phyloP scores from a whole-genome alignment of 129 eudicot genomes.

The Flaveria brownii region DNA sequence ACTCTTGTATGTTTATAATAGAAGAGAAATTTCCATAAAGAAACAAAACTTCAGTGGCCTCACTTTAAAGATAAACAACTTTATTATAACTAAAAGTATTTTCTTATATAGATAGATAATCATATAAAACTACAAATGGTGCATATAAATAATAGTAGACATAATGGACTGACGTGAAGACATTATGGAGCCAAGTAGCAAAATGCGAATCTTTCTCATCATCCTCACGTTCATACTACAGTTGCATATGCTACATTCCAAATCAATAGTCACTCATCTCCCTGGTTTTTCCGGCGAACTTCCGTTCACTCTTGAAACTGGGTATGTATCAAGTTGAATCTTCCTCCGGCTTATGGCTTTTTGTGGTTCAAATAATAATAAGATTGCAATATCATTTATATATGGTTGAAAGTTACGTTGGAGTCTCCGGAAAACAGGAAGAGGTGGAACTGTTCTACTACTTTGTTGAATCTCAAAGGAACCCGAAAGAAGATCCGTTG shows the following conservation, averaged over 20 bases:
- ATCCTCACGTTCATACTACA: conserved; percentile 21
- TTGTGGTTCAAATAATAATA: too few species aligned
- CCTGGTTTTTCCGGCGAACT: conserved; percentile 44
- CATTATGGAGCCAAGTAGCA: conserved; percentile 21
- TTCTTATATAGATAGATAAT: too few species aligned
- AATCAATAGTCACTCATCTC: conserved; percentile 34
- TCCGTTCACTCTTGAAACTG: conserved; percentile 50
- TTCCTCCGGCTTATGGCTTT: conserved; percentile 12
- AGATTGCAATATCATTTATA: too few species aligned
- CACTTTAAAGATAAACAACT: too few species aligned
- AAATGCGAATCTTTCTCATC: conserved; percentile 25
- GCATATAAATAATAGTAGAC: not conserved
- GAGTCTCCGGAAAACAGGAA: conserved; percentile 32
- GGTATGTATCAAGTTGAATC: conserved; percentile 27
- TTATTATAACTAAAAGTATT: too few species aligned
- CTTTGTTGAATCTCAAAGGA: conserved; percentile 46
- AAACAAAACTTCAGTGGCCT: too few species aligned
- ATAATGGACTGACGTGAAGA: not conserved
- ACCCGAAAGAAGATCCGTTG: conserved; percentile 38
- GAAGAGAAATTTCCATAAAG: too few species aligned
- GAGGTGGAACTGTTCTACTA: conserved; percentile 46
- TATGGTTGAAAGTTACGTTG: conserved; percentile 28
- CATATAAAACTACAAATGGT: not conserved
- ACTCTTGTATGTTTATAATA: too few species aligned
- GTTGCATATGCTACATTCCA: conserved; percentile 23